Evolutionary conservation across 164 flowering plant genomes (phyloP).

Genomic region (grape (Vitis vinifera)): DNA sequence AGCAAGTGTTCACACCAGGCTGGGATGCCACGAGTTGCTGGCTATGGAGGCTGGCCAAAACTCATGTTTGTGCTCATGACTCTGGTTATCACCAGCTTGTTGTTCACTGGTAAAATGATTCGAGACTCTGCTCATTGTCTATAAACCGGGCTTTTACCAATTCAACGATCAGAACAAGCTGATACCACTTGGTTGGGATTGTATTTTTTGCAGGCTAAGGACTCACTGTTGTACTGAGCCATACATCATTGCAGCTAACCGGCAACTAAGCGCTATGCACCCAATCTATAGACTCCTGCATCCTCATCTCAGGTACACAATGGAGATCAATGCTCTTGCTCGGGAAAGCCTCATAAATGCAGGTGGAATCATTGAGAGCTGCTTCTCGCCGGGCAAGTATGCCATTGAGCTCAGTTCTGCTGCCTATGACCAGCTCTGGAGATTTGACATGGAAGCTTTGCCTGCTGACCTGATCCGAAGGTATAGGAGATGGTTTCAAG

Average conservation of each 20-base stretch:
- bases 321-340: no score
- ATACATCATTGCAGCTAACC: slow-evolving; percentile 12
- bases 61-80: slow-evolving; percentile 43
- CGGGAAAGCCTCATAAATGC: no score
- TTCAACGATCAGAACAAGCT: not conserved
- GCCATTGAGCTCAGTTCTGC: no score
- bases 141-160: not conserved
- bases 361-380: no score
- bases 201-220: slow-evolving; percentile 15
- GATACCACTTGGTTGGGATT: not conserved
- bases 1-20: slow-evolving; percentile 22
- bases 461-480: no score
- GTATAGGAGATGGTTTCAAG: no score
- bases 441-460: no score
- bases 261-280: no score
- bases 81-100: slow-evolving; percentile 38
- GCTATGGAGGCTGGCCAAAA: slow-evolving; percentile 46
- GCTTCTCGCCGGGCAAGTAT: no score
- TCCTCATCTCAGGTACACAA: no score
- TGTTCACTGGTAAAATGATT: slow-evolving; percentile 29
- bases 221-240: slow-evolving; percentile 28
- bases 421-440: no score
- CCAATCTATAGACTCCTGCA: no score
- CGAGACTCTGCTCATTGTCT: not conserved
- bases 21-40: slow-evolving; percentile 29